A percentile compares a stretch with the other conserved stretches of the same genome.
phyloP scores from a whole-genome alignment of 108 stramenopile species.

The Chaetoceros muelleri region DNA sequence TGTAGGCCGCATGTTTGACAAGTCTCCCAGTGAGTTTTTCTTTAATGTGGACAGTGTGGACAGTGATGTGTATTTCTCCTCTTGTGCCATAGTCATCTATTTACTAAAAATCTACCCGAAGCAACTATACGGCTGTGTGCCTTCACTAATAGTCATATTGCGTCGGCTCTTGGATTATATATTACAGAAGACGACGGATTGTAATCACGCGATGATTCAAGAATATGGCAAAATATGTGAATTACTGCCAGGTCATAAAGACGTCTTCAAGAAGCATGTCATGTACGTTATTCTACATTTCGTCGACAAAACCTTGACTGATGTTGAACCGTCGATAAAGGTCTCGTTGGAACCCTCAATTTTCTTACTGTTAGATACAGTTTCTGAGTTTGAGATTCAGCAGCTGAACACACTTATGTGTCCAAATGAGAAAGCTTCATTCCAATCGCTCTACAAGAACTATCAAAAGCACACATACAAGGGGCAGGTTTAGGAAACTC shows the following conservation, averaged over 20 bases:
- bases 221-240: constrained; percentile 45
- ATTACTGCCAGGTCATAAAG: constrained; percentile 60
- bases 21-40: no score
- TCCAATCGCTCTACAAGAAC: constrained; percentile 44
- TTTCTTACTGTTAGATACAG: constrained; percentile 57
- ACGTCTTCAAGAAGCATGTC: constrained; percentile 81
- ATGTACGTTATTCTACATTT: constrained; percentile 51
- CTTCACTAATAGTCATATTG: constrained; percentile 30
- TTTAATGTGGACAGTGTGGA: no score
- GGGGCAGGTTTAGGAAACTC: constrained; percentile 54
- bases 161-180: constrained; percentile 24
- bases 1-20: no score
- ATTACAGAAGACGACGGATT: constrained; percentile 18
- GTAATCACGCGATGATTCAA: neutral
- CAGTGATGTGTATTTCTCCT: constrained; percentile 22
- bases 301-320: constrained; percentile 40
- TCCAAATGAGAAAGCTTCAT: constrained; percentile 36
- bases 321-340: constrained; percentile 20
- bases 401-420: constrained; percentile 70
- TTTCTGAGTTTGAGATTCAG: constrained; percentile 51
- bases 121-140: constrained; percentile 56
- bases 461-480: constrained; percentile 74
- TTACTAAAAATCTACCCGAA: constrained; percentile 64
- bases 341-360: constrained; percentile 40
- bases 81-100: constrained; percentile 33